phyloP scores from a whole-genome alignment of 305 asterid species.

The Fraxinus floribunda region DNA sequence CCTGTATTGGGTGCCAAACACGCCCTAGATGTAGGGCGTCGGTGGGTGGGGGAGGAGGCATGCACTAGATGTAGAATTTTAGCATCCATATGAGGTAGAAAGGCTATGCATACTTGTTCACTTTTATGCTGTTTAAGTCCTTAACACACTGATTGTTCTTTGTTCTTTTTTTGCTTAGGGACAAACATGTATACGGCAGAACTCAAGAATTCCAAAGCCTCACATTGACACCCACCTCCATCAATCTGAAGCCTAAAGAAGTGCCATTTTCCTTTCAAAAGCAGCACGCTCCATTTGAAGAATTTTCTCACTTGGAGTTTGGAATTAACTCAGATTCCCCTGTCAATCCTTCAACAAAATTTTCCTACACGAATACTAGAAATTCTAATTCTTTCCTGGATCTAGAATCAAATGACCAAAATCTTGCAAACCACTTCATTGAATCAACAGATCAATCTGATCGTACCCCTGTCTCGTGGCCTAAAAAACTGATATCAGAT shows the following conservation, averaged over 20 bases:
- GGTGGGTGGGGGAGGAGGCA: neutral
- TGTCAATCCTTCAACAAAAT: conserved; percentile 57
- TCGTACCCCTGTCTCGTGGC: conserved; percentile 47
- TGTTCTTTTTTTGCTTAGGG: neutral
- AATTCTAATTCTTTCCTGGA: conserved; percentile 43
- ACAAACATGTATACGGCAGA: neutral
- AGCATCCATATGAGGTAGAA: neutral
- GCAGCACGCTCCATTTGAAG: conserved; percentile 44
- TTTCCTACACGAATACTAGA: conserved; percentile 42
- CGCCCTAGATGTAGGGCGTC: neutral
- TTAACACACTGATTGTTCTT: neutral
- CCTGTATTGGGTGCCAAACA: neutral
- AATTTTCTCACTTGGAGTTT: conserved; percentile 42
- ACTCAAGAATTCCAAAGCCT: conserved; percentile 50
- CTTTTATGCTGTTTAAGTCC: neutral
- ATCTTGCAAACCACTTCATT: conserved; percentile 53
- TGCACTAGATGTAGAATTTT: neutral
- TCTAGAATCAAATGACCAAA: conserved; percentile 37
- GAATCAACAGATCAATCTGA: conserved; percentile 57
- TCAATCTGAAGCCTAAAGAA: conserved; percentile 40
- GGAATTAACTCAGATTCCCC: conserved; percentile 63
- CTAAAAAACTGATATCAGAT: conserved; percentile 57
- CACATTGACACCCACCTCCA: conserved; percentile 37
- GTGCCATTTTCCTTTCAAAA: conserved; percentile 42
- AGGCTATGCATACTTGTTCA: neutral